A percentile compares a stretch with the other conserved stretches of the same genome.
phyloP scores from a whole-genome alignment of 23 red algal species.

The Gracilaria vermiculophylla region DNA sequence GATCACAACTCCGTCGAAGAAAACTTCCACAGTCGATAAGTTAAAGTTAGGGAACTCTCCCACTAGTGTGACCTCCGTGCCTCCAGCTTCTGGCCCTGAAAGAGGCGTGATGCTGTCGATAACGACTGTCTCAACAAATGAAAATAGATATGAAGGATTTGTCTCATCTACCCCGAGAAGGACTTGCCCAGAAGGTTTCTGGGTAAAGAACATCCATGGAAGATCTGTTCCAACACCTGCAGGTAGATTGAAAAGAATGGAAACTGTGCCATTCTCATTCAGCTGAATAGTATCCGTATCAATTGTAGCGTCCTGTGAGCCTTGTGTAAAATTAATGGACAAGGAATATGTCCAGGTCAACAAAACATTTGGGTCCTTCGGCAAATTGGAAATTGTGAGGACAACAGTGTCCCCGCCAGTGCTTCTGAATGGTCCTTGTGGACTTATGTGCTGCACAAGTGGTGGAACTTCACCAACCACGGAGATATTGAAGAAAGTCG shows the following conservation, averaged over 20 bases:
- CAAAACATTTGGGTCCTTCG: background rate
- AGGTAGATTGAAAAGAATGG: constrained; percentile 14
- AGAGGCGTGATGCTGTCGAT: constrained; percentile 37
- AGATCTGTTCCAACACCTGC: constrained; percentile 44
- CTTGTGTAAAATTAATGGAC: constrained; percentile 28
- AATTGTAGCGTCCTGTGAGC: background rate
- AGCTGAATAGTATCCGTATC: background rate
- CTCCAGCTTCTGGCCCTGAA: constrained; percentile 39
- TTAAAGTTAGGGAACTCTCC: constrained; percentile 52
- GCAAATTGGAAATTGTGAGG: constrained; percentile 23
- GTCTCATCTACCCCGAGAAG: constrained; percentile 15
- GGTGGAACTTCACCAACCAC: constrained; percentile 30
- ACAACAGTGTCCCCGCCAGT: constrained; percentile 31
- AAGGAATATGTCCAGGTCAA: background rate
- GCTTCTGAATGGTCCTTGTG: constrained; percentile 22
- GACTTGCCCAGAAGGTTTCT: constrained; percentile 22
- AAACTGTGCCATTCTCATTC: constrained; percentile 22
- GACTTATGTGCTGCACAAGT: constrained; percentile 14
- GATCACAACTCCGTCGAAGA: constrained; percentile 31
- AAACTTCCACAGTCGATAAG: constrained; percentile 1
- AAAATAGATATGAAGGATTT: constrained; percentile 39
- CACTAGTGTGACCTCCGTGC: constrained; percentile 33
- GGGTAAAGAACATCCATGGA: constrained; percentile 16
- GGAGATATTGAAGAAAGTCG: constrained; percentile 38
- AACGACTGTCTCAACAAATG: background rate